Conservation (phyloP, 2,329 filamentous ascomycete species). For the Cladophialophora yegresii region DNA sequence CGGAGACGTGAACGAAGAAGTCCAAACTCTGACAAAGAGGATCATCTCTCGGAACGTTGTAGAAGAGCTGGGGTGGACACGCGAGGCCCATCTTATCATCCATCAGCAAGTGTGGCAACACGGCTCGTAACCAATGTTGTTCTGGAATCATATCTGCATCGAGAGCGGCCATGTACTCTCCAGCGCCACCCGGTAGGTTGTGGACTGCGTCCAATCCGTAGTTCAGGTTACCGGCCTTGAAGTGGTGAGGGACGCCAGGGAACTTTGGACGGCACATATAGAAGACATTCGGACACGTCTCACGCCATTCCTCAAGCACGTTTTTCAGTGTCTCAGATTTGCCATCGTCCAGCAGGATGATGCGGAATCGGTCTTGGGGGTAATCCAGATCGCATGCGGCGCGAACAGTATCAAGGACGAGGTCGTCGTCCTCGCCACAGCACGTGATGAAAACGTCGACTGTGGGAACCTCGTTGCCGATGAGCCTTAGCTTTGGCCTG, state of each 20-base stretch:
- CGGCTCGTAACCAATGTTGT: constrained; percentile 39
- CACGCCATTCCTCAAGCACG: constrained; percentile 42
- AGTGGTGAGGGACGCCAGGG: constrained; percentile 38
- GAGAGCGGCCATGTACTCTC: constrained; percentile 51
- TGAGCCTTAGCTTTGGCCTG: constrained; percentile 52
- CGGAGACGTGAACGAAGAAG: constrained; percentile 38
- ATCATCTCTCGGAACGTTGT: constrained; percentile 39
- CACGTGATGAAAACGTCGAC: constrained; percentile 61
- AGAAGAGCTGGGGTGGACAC: constrained; percentile 41
- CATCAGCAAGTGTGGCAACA: constrained; percentile 37
- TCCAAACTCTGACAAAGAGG: constrained; percentile 40
- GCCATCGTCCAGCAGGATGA: constrained; percentile 58
- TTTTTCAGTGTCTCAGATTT: constrained; percentile 43
- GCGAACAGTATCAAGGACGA: constrained; percentile 58
- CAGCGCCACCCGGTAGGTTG: constrained; percentile 57
- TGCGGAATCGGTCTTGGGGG: constrained; percentile 55
- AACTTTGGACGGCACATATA: constrained; percentile 50
- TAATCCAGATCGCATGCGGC: constrained; percentile 58
- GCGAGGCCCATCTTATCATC: constrained; percentile 43
- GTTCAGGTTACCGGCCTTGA: constrained; percentile 48
- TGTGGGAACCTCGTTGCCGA: constrained; percentile 52
- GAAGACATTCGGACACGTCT: constrained; percentile 45
- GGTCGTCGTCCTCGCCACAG: constrained; percentile 58
- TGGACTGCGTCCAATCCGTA: constrained; percentile 57
- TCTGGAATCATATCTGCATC: constrained; percentile 43